phyloP scores from a whole-genome alignment of 2,329 filamentous ascomycete genomes.

The Blastomyces gilchristii region DNA sequence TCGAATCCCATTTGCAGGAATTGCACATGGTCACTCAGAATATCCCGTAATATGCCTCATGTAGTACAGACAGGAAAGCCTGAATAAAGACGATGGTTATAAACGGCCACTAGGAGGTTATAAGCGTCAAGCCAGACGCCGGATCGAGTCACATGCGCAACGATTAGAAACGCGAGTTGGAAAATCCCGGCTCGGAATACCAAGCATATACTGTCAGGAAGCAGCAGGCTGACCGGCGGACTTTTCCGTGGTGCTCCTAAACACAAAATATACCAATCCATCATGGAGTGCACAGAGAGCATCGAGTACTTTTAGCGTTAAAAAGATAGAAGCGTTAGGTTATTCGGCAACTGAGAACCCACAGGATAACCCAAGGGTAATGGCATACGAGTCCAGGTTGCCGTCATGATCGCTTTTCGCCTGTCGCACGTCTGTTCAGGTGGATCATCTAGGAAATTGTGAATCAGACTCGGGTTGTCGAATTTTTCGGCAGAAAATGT shows the following conservation, averaged over 20 bases:
- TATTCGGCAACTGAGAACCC: not conserved
- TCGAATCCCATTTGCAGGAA: not conserved
- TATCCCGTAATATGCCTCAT: not conserved
- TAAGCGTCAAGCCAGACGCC: not conserved
- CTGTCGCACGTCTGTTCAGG: not conserved
- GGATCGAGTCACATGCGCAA: slow-evolving; percentile 5
- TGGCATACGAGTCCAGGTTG: not conserved
- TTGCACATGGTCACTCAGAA: not conserved
- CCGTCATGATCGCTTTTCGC: not conserved
- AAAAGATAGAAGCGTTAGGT: not conserved
- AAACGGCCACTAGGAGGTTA: slow-evolving; percentile 1
- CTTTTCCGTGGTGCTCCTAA: not conserved
- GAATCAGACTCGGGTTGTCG: not conserved
- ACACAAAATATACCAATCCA: not conserved
- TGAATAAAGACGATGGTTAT: not conserved
- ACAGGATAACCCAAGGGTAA: not conserved
- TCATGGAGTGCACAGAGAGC: not conserved
- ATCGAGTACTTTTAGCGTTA: not conserved
- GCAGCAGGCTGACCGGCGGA: not conserved
- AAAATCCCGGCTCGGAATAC: not conserved
- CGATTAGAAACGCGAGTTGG: not conserved
- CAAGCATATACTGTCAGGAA: not conserved
- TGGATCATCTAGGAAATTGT: not conserved
- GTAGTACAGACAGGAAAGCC: not conserved
- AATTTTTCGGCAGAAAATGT: not conserved